Evolutionary conservation across 495 filamentous ascomycete species (phyloP).

Genomic region (Penicillium odoratum): DNA sequence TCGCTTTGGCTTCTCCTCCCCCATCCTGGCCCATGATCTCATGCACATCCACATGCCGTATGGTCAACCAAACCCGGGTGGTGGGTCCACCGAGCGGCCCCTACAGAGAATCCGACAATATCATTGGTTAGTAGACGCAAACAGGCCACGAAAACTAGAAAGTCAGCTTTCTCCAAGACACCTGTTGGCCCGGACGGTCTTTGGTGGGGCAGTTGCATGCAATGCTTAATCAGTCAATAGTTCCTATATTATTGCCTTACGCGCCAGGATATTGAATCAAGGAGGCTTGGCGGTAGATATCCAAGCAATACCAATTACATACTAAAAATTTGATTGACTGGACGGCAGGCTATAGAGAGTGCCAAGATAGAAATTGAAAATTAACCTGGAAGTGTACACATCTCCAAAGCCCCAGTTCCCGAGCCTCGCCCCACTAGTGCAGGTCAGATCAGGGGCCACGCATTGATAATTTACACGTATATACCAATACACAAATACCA

Average conservation of each 20-base stretch:
- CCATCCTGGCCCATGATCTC: neutral
- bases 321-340: neutral
- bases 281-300: neutral
- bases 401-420: neutral
- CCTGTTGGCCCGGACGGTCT: constrained; percentile 13
- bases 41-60: constrained; percentile 2
- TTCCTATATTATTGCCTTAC: constrained; percentile 8
- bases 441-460: constrained; percentile 10
- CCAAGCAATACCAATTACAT: no score
- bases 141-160: constrained; percentile 14
- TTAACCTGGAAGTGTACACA: neutral
- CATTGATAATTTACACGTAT: neutral
- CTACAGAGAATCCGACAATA: constrained; percentile 5
- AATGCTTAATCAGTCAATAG: constrained; percentile 21
- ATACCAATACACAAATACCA: constrained; percentile 6
- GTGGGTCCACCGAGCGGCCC: constrained; percentile 15
- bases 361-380: neutral
- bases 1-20: neutral
- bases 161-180: neutral
- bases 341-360: neutral
- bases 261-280: neutral
- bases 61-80: constrained; percentile 8
- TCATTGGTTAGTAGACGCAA: constrained; percentile 19
- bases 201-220: constrained; percentile 17
- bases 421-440: constrained; percentile 3